phyloP scores from a whole-genome alignment of 805 yeast genomes.

The Kodamaea kaohsiungensis region DNA sequence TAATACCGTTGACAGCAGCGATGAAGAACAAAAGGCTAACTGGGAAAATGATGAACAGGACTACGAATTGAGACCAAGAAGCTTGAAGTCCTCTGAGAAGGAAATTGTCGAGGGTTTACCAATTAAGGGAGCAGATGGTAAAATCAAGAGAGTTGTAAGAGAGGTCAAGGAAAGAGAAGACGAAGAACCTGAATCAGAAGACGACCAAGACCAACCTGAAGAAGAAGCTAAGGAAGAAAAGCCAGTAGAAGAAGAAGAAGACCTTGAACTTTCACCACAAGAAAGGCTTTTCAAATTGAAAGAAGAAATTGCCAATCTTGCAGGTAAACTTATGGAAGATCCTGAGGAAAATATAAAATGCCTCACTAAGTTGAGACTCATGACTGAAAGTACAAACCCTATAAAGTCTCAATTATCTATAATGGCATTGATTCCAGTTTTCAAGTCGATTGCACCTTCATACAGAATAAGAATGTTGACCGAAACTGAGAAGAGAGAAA shows the following conservation, averaged over 20 bases:
- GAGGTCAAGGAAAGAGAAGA: conserved; percentile 26
- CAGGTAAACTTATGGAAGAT: conserved; percentile 75
- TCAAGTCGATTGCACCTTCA: conserved; percentile 84
- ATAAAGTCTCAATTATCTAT: conserved; percentile 71
- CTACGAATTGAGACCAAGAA: conserved; percentile 74
- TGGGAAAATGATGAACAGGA: conserved; percentile 80
- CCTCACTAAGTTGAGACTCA: conserved; percentile 64
- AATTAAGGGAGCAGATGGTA: conserved; percentile 71
- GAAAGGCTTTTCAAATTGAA: conserved; percentile 63
- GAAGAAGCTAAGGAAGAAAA: conserved; percentile 23
- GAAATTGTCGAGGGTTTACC: conserved; percentile 73
- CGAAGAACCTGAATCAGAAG: conserved; percentile 13
- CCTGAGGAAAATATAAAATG: conserved; percentile 81
- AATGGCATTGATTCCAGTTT: conserved; percentile 78
- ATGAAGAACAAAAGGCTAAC: conserved; percentile 25
- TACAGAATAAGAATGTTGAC: conserved; percentile 82
- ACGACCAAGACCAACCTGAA: conserved; percentile 16
- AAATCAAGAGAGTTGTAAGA: conserved; percentile 63
- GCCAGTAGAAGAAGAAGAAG: conserved; percentile 32
- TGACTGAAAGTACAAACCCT: conserved; percentile 67
- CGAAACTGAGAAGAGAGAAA: conserved; percentile 78
- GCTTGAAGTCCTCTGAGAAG: conserved; percentile 38
- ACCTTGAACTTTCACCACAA: conserved; percentile 45
- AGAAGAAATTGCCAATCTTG: conserved; percentile 82
- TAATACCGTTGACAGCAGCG: conserved; percentile 11